A percentile compares a stretch with the other conserved stretches of the same genome.
Conservation (phyloP, 345 rosid genomes). For the Hibiscus trionum region DNA sequence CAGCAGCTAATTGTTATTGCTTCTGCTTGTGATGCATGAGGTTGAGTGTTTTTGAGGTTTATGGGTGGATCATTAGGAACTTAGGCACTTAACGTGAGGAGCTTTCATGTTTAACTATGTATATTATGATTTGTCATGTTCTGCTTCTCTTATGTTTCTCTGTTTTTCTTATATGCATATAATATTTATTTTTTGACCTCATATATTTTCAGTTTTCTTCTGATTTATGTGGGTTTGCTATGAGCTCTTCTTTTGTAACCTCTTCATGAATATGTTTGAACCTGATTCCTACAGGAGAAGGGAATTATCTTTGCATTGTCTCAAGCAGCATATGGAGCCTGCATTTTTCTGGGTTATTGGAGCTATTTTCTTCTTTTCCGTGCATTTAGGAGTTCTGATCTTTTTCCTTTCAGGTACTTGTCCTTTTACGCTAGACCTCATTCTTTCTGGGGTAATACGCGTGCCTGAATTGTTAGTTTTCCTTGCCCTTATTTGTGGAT, state of each 20-base stretch:
- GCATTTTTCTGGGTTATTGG: constrained; percentile 80
- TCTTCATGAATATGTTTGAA: not conserved
- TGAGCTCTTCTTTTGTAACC: constrained; percentile 2
- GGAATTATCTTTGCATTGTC: constrained; percentile 60
- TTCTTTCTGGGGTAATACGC: constrained; percentile 4
- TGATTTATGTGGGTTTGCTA: not conserved
- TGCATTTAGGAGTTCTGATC: constrained; percentile 39
- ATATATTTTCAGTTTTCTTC: not conserved
- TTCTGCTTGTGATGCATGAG: not conserved
- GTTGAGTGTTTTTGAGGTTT: not conserved
- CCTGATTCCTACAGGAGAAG: constrained; percentile 46
- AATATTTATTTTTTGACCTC: not conserved
- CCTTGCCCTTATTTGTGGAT: not conserved
- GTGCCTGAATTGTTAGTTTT: not conserved
- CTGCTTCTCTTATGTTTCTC: not conserved
- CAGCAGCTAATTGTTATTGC: not conserved
- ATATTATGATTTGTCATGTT: not conserved
- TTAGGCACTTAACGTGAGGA: not conserved
- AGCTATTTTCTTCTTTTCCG: constrained; percentile 54
- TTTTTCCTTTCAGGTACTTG: constrained; percentile 81
- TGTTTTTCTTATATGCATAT: not conserved
- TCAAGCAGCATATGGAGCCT: constrained; percentile 77
- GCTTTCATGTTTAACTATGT: not conserved
- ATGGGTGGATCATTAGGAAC: not conserved
- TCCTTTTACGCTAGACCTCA: constrained; percentile 2